Evolutionary conservation across 2,329 filamentous ascomycete species (phyloP).

Genomic region (Colletotrichum scovillei): DNA sequence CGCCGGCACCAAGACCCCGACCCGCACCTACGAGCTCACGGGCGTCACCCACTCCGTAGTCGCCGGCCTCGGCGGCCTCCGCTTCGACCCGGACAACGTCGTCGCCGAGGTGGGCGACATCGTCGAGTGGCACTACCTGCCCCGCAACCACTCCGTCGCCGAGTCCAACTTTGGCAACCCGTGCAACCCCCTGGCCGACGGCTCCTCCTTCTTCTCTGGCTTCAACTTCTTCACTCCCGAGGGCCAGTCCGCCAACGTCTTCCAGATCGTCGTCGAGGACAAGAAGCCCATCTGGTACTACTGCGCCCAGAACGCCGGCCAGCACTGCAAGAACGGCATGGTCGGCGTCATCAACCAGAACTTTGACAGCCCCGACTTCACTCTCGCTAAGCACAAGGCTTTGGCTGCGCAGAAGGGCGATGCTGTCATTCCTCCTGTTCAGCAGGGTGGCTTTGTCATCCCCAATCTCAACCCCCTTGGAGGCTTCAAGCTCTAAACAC

Average conservation of each 20-base stretch:
- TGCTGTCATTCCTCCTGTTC: slow-evolving; percentile 44
- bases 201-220: slow-evolving; percentile 56
- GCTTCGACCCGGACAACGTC: slow-evolving; percentile 62
- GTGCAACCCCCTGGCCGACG: slow-evolving; percentile 52
- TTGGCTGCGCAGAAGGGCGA: slow-evolving; percentile 46
- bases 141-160: slow-evolving; percentile 61
- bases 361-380: slow-evolving; percentile 51
- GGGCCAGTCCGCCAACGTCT: slow-evolving; percentile 53
- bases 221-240: slow-evolving; percentile 53
- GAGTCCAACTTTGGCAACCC: slow-evolving; percentile 55
- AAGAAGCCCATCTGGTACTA: slow-evolving; percentile 53
- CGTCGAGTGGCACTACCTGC: slow-evolving; percentile 66
- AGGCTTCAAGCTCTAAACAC: slow-evolving; percentile 43
- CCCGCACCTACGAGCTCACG: slow-evolving; percentile 49
- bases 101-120: slow-evolving; percentile 60
- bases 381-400: slow-evolving; percentile 49
- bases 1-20: slow-evolving; percentile 41
- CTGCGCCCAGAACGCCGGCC: slow-evolving; percentile 50
- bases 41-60: slow-evolving; percentile 58
- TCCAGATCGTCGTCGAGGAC: slow-evolving; percentile 56
- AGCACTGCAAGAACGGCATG: slow-evolving; percentile 63
- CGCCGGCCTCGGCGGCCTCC: slow-evolving; percentile 58
- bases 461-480: slow-evolving; percentile 54
- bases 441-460: slow-evolving; percentile 51
- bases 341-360: slow-evolving; percentile 61